Conservation (phyloP, 129 eudicot genomes). For the Tagetes erecta region DNA sequence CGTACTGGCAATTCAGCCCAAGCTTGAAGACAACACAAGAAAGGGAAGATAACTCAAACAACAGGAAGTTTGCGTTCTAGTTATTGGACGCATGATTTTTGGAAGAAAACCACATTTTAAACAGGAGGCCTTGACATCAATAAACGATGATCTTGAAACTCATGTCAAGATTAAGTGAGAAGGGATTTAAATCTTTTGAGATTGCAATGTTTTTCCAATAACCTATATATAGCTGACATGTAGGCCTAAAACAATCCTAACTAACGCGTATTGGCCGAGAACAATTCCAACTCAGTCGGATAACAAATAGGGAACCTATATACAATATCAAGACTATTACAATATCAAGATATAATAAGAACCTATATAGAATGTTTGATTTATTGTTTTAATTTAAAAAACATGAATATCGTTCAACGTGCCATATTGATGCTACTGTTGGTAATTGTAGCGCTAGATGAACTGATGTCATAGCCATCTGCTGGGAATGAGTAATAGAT, state of each 20-base stretch:
- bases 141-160: conserved; percentile 44
- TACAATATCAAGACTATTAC: too few species aligned
- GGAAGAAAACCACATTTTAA: not conserved
- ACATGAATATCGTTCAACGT: not conserved
- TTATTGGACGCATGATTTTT: not conserved
- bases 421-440: not conserved
- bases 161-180: too few species aligned
- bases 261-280: too few species aligned
- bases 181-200: too few species aligned
- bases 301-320: too few species aligned
- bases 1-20: conserved; percentile 43
- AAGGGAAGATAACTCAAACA: not conserved
- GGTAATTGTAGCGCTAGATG: not conserved
- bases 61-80: not conserved
- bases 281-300: too few species aligned
- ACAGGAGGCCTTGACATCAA: conserved; percentile 25
- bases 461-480: not conserved
- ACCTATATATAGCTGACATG: too few species aligned
- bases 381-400: too few species aligned
- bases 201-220: too few species aligned
- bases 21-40: conserved; percentile 22
- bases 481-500: not conserved
- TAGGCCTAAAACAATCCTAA: too few species aligned
- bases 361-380: too few species aligned
- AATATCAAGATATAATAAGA: too few species aligned